Conservation (phyloP, 331 rosid species). For the Quercus lobata region DNA sequence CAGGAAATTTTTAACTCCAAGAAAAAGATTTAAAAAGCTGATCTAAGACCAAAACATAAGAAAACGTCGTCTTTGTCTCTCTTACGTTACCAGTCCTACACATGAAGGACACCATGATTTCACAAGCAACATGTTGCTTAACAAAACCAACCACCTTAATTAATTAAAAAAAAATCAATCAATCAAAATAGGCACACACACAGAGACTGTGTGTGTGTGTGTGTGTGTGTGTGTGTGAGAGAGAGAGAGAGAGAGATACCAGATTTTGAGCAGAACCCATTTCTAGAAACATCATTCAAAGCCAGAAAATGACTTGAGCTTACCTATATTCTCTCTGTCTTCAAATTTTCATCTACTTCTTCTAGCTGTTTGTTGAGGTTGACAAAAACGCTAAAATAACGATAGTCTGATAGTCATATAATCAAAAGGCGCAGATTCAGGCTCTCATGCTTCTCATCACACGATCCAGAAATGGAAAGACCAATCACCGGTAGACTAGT, state of each 20-base stretch:
- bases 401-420: background rate
- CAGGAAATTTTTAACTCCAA: background rate
- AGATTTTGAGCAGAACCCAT: constrained; percentile 20
- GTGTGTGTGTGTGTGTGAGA: too few relatives aligned
- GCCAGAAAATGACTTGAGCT: constrained; percentile 9
- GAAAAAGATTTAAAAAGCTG: background rate
- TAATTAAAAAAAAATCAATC: background rate
- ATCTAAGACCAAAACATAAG: background rate
- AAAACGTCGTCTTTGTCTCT: too few relatives aligned
- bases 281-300: background rate
- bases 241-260: background rate
- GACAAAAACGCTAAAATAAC: background rate
- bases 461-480: constrained; percentile 17
- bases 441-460: background rate
- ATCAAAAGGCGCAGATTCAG: constrained; percentile 16
- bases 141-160: background rate
- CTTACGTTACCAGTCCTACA: background rate
- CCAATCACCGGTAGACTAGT: too few relatives aligned
- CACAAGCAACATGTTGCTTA: constrained; percentile 5
- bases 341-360: background rate
- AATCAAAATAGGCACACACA: too few relatives aligned
- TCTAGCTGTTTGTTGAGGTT: background rate
- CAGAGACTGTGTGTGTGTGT: background rate
- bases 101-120: background rate
- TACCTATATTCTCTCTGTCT: background rate